Evolutionary conservation across 805 yeast species (phyloP).

Genomic region (Wickerhamiella shivajii): DNA sequence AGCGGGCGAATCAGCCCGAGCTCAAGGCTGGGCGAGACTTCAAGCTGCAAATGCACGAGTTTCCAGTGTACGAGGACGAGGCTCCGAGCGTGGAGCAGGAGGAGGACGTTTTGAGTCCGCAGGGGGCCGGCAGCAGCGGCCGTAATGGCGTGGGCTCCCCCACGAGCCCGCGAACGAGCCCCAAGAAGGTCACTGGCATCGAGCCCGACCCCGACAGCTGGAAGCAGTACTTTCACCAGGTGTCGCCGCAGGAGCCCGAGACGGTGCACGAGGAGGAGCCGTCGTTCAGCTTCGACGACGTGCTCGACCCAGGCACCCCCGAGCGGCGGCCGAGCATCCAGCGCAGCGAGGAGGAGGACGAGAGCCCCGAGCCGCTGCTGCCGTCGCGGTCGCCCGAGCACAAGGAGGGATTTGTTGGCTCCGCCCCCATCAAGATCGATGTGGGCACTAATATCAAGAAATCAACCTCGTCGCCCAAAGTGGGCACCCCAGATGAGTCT

Average conservation of each 20-base stretch:
- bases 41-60: not conserved
- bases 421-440: conserved; percentile 8
- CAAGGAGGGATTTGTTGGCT: conserved; percentile 4
- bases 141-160: too few relatives aligned
- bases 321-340: too few relatives aligned
- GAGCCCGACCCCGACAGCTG: too few relatives aligned
- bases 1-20: conserved; percentile 3
- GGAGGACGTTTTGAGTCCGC: too few relatives aligned
- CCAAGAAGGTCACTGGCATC: too few relatives aligned
- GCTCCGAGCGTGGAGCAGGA: not conserved
- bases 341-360: not conserved
- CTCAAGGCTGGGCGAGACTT: conserved; percentile 6
- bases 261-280: not conserved
- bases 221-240: too few relatives aligned
- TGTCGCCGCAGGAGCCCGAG: not conserved
- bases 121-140: too few relatives aligned
- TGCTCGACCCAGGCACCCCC: not conserved
- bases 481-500: not conserved
- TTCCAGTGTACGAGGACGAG: not conserved
- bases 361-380: not conserved
- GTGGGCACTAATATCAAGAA: conserved; percentile 1
- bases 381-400: not conserved
- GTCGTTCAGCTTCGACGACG: conserved; percentile 7
- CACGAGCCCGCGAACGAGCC: too few relatives aligned
- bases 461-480: not conserved